phyloP scores from a whole-genome alignment of 2,329 filamentous ascomycete genomes.

The Coniella vitis region DNA sequence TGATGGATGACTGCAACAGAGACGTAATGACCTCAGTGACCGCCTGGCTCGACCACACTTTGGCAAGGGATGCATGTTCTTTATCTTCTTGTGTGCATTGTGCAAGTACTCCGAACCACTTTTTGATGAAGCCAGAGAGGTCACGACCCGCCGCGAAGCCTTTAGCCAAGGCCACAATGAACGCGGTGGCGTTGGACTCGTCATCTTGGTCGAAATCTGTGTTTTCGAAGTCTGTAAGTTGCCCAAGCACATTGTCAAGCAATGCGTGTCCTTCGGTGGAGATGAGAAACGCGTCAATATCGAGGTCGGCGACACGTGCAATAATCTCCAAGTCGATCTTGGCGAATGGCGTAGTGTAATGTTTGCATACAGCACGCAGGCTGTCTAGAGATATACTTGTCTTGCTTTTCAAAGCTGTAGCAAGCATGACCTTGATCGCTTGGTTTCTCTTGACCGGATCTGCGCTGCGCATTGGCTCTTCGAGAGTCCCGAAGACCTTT shows the following conservation, averaged over 20 bases:
- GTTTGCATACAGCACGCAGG: slow-evolving; percentile 35
- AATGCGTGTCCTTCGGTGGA: slow-evolving; percentile 32
- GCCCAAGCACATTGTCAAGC: slow-evolving; percentile 33
- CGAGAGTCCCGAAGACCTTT: slow-evolving; percentile 27
- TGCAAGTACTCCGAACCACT: slow-evolving; percentile 39
- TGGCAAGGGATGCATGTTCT: slow-evolving; percentile 10
- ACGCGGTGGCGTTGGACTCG: slow-evolving; percentile 20
- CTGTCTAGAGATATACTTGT: slow-evolving; percentile 31
- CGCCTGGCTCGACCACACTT: slow-evolving; percentile 23
- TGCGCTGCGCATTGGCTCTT: slow-evolving; percentile 22
- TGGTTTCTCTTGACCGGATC: slow-evolving; percentile 17
- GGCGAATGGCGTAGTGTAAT: slow-evolving; percentile 31
- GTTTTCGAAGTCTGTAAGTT: slow-evolving; percentile 21
- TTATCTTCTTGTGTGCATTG: slow-evolving; percentile 23
- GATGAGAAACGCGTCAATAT: slow-evolving; percentile 39
- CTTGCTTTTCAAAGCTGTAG: slow-evolving; percentile 25
- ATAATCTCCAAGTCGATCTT: slow-evolving; percentile 37
- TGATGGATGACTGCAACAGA: slow-evolving; percentile 37
- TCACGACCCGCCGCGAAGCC: slow-evolving; percentile 39
- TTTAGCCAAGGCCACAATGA: slow-evolving; percentile 36
- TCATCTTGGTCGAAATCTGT: slow-evolving; percentile 12
- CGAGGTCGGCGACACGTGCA: slow-evolving; percentile 34
- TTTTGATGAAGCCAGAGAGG: slow-evolving; percentile 37
- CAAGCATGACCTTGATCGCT: slow-evolving; percentile 26
- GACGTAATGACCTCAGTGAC: slow-evolving; percentile 20